Conservation (phyloP, 164 flowering plant species). For the Tetrastigma voinierianum region DNA sequence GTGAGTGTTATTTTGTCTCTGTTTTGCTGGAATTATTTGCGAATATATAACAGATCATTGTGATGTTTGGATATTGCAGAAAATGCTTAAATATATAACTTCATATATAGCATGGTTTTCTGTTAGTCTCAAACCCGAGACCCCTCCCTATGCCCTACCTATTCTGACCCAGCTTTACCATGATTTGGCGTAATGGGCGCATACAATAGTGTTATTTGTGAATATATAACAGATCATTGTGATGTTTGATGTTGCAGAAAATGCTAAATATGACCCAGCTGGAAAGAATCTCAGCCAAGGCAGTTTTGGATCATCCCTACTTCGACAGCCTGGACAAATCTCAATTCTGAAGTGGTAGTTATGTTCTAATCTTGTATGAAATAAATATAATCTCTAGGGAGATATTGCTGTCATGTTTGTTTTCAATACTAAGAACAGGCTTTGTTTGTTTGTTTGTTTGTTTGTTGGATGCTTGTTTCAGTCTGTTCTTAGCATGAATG, state of each 20-base stretch:
- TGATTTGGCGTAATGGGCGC: too few relatives aligned
- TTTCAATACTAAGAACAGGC: background rate
- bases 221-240: background rate
- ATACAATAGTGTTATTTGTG: background rate
- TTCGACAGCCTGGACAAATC: slow-evolving; percentile 88
- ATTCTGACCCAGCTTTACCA: too few relatives aligned
- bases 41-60: too few relatives aligned
- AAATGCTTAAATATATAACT: too few relatives aligned
- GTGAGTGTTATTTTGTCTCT: too few relatives aligned
- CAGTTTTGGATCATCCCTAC: slow-evolving; percentile 87
- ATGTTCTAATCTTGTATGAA: background rate
- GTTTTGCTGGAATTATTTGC: too few relatives aligned
- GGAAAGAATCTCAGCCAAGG: slow-evolving; percentile 93
- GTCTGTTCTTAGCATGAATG: slow-evolving; percentile 10
- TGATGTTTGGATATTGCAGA: too few relatives aligned
- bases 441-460: background rate
- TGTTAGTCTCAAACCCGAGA: too few relatives aligned
- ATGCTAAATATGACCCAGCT: slow-evolving; percentile 87
- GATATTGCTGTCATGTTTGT: background rate
- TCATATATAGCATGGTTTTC: too few relatives aligned
- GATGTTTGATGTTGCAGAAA: too few relatives aligned
- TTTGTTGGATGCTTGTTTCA: background rate
- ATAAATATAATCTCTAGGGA: slow-evolving; percentile 4
- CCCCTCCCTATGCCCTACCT: too few relatives aligned
- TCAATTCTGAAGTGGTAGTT: slow-evolving; percentile 50